Evolutionary conservation across 495 filamentous ascomycete genomes (phyloP).

Genomic region (Elaphomyces granulatus): DNA sequence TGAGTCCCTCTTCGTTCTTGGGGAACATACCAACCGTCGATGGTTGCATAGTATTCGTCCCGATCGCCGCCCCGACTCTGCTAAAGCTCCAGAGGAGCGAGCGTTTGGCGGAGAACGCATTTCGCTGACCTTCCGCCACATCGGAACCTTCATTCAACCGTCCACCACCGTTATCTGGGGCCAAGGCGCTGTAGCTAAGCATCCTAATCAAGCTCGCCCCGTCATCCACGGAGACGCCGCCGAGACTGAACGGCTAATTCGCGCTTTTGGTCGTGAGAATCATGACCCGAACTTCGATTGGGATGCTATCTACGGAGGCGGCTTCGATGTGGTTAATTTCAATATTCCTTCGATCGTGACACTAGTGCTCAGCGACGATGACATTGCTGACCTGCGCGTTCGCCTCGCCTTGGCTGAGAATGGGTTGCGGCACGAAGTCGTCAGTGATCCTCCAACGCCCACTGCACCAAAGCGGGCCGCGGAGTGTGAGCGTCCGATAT

Average conservation of each 20-base stretch:
- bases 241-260: slow-evolving; percentile 55
- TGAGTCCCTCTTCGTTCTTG: slow-evolving; percentile 75
- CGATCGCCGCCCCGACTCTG: slow-evolving; percentile 56
- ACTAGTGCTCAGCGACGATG: slow-evolving; percentile 38
- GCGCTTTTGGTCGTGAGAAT: slow-evolving; percentile 78
- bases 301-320: slow-evolving; percentile 59
- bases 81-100: slow-evolving; percentile 55
- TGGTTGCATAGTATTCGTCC: slow-evolving; percentile 86
- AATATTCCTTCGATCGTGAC: slow-evolving; percentile 35
- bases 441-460: slow-evolving; percentile 3
- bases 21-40: slow-evolving; percentile 61
- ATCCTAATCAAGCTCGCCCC: slow-evolving; percentile 33
- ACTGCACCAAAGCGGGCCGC: not conserved
- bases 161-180: slow-evolving; percentile 61
- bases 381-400: slow-evolving; percentile 42
- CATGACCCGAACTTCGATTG: slow-evolving; percentile 61
- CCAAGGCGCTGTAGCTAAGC: slow-evolving; percentile 68
- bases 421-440: slow-evolving; percentile 37
- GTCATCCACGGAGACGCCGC: slow-evolving; percentile 55
- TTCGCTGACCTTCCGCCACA: slow-evolving; percentile 81
- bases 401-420: slow-evolving; percentile 43
- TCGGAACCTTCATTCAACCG: slow-evolving; percentile 66
- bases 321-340: slow-evolving; percentile 81
- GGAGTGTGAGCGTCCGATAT: slow-evolving; percentile 11
- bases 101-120: slow-evolving; percentile 67